Evolutionary conservation across 345 rosid species (phyloP).

Genomic region (Luvunga scandens): DNA sequence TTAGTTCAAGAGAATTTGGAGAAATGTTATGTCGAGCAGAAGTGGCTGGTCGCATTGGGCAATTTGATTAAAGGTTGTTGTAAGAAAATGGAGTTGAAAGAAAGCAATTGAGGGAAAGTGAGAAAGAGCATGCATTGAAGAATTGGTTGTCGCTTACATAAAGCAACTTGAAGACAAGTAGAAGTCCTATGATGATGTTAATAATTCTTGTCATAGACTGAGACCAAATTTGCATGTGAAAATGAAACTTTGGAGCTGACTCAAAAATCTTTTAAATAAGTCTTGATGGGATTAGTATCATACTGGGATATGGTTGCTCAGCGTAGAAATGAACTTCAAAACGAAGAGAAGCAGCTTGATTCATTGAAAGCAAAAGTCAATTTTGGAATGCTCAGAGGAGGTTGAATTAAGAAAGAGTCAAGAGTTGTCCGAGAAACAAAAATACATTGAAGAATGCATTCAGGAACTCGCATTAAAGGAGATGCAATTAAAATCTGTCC

Average conservation of each 20-base stretch:
- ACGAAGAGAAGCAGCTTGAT: background rate
- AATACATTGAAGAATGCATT: no score
- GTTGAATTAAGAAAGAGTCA: conserved; percentile 11
- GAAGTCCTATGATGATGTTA: conserved; percentile 9
- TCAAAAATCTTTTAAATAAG: conserved; percentile 3
- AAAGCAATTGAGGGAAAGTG: background rate
- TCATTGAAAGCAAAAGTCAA: no score
- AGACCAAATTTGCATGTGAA: background rate
- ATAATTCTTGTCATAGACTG: background rate
- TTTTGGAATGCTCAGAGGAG: background rate
- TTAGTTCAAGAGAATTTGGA: no score
- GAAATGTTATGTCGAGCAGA: no score
- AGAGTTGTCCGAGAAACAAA: no score
- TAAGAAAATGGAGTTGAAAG: conserved; percentile 14
- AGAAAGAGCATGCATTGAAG: conserved; percentile 4
- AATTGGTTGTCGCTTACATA: background rate
- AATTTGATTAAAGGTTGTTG: no score
- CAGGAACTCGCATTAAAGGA: no score
- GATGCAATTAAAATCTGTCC: no score
- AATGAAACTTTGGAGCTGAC: background rate
- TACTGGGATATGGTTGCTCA: background rate
- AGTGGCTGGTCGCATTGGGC: no score
- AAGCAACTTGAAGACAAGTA: conserved; percentile 13
- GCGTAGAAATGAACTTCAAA: background rate
- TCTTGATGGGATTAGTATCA: conserved; percentile 12